phyloP scores from a whole-genome alignment of 495 filamentous ascomycete species.

The Penicillium turbatum region DNA sequence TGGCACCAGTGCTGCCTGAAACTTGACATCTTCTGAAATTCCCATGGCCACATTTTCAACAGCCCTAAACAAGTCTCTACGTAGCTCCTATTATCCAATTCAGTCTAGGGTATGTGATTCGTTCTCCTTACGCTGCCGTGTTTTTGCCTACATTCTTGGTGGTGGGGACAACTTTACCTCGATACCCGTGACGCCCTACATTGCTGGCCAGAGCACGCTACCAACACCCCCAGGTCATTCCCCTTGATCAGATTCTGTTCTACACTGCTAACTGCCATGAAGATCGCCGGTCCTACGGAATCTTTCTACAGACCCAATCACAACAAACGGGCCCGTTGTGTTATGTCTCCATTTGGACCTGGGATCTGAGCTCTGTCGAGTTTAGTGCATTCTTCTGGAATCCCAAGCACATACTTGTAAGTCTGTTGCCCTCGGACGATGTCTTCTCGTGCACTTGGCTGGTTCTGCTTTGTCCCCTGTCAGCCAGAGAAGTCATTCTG shows the following conservation, averaged over 20 bases:
- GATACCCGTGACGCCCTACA: slow-evolving; percentile 17
- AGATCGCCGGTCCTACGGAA: slow-evolving; percentile 21
- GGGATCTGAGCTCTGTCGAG: not conserved
- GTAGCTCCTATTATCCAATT: not conserved
- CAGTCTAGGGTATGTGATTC: not conserved
- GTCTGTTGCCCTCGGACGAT: slow-evolving; percentile 2
- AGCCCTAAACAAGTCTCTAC: not conserved
- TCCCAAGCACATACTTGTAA: slow-evolving; percentile 21
- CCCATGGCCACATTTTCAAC: no score
- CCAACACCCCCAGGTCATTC: not conserved
- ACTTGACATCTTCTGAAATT: not conserved
- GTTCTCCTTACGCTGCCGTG: not conserved
- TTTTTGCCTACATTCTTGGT: slow-evolving; percentile 16
- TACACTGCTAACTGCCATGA: slow-evolving; percentile 5
- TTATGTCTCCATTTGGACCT: slow-evolving; percentile 8
- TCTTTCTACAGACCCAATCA: slow-evolving; percentile 15
- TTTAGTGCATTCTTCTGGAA: slow-evolving; percentile 9
- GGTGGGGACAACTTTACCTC: slow-evolving; percentile 11
- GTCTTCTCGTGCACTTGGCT: not conserved
- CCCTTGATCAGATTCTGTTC: not conserved
- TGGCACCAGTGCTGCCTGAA: slow-evolving; percentile 4
- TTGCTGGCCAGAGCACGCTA: slow-evolving; percentile 15
- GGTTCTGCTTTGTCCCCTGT: slow-evolving; percentile 2
- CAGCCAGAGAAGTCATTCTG: slow-evolving; percentile 6
- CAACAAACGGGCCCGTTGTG: slow-evolving; percentile 16